These are phyloP conservation scores for Clonostachys chloroleuca DNA, from an alignment of 2,329 filamentous ascomycete species.

Conservation along the genomic window DNA sequence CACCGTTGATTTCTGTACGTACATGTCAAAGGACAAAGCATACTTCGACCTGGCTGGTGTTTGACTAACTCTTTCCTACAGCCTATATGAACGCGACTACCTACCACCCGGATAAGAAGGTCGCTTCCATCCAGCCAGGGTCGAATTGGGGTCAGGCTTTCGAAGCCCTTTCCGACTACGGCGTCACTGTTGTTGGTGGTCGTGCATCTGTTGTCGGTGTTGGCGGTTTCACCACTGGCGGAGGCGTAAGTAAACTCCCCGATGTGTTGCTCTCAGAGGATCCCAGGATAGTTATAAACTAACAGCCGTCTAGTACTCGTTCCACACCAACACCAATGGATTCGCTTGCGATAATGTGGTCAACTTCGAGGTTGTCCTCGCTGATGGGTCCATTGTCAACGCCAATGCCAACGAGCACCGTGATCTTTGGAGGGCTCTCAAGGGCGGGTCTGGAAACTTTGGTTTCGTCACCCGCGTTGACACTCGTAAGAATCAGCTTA, in stretches of 20 bases:
- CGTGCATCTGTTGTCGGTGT: conserved; percentile 22
- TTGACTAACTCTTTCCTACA: background rate
- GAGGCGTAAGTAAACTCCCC: conserved; percentile 3
- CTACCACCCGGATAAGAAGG: conserved; percentile 16
- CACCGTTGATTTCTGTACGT: conserved; percentile 16
- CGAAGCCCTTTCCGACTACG: conserved; percentile 12
- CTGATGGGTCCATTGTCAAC: conserved; percentile 30
- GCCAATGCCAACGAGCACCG: conserved; percentile 33
- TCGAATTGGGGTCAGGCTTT: conserved; percentile 26
- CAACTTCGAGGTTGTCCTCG: conserved; percentile 35
- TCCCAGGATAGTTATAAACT: background rate
- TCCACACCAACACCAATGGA: conserved; percentile 16
- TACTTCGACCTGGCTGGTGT: too few species aligned
- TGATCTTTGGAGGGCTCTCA: conserved; percentile 51
- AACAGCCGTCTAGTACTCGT: conserved; percentile 2
- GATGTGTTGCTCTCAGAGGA: background rate
- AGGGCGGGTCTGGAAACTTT: conserved; percentile 44
- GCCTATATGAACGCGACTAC: conserved; percentile 9
- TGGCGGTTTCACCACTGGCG: conserved; percentile 12
- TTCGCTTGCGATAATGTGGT: conserved; percentile 37
- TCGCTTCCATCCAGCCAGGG: conserved; percentile 34
- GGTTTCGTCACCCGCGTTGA: conserved; percentile 44
- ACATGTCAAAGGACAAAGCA: background rate
- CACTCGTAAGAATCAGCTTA: background rate
- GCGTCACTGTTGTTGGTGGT: conserved; percentile 32